These are phyloP conservation scores for Chernovozyma aurita DNA, from an alignment of 1,139 yeast genomes.

Conservation along the genomic window DNA sequence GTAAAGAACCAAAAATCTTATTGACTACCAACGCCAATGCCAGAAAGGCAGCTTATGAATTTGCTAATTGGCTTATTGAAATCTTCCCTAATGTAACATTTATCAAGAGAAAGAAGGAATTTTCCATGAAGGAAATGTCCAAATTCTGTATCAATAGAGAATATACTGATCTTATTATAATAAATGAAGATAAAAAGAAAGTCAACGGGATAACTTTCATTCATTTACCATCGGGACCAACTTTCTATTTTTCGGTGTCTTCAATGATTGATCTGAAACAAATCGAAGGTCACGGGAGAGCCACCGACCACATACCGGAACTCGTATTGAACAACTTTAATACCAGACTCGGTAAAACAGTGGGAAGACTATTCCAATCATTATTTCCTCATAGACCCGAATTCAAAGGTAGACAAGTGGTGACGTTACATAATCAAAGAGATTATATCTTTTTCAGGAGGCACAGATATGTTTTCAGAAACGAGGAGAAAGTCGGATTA, in stretches of 20 bases:
- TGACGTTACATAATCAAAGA: conserved; percentile 92
- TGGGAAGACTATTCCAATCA: conserved; percentile 86
- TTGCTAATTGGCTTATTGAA: conserved; percentile 83
- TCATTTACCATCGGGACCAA: conserved; percentile 92
- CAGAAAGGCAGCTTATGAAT: conserved; percentile 80
- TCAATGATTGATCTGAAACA: conserved; percentile 72
- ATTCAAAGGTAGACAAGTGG: conserved; percentile 90
- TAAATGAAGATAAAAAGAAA: conserved; percentile 89
- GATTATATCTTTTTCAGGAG: conserved; percentile 93
- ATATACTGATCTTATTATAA: conserved; percentile 79
- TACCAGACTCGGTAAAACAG: conserved; percentile 88
- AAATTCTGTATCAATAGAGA: conserved; percentile 75
- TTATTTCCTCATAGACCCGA: conserved; percentile 92
- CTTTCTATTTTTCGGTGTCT: conserved; percentile 84
- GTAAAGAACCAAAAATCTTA: conserved; percentile 68
- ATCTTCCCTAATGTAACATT: conserved; percentile 82
- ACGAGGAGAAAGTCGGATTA: conserved; percentile 88
- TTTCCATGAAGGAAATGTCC: conserved; percentile 81
- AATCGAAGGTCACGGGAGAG: conserved; percentile 83
- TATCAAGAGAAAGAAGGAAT: conserved; percentile 81
- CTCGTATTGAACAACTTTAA: conserved; percentile 86
- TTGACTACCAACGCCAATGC: conserved; percentile 88
- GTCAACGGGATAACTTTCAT: conserved; percentile 91
- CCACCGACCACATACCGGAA: conserved; percentile 90
- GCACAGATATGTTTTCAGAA: conserved; percentile 84